These are phyloP conservation scores for Hymenoscyphus salicellus DNA, from an alignment of 2,329 filamentous ascomycete species.

Conservation along the genomic window DNA sequence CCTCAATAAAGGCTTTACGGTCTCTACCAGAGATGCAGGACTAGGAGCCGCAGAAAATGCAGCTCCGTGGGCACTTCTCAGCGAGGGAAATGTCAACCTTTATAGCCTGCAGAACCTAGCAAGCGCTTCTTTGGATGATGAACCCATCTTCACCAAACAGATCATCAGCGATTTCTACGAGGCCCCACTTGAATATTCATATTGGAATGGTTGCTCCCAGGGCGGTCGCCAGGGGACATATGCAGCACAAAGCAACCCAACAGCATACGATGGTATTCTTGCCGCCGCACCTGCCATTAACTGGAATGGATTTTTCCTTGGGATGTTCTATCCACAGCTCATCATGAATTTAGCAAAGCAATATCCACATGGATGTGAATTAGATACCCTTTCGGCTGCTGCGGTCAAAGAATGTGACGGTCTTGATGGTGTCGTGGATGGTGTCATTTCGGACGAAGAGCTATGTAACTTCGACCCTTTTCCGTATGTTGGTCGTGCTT, in stretches of 20 bases:
- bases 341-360: conserved; percentile 19
- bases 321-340: conserved; percentile 13
- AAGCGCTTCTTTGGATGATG: not conserved
- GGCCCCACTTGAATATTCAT: conserved; percentile 36
- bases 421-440: conserved; percentile 23
- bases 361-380: conserved; percentile 16
- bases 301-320: conserved; percentile 16
- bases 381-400: conserved; percentile 19
- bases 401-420: conserved; percentile 19
- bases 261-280: conserved; percentile 40
- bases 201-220: conserved; percentile 40
- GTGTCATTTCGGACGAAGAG: conserved; percentile 16
- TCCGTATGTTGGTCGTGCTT: conserved; percentile 14
- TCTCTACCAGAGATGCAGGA: conserved; percentile 34
- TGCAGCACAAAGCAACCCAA: conserved; percentile 39
- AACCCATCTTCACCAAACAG: conserved; percentile 34
- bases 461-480: conserved; percentile 19
- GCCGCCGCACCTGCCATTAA: conserved; percentile 40
- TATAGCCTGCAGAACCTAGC: not conserved
- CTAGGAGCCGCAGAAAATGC: not conserved
- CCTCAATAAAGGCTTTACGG: conserved; percentile 31
- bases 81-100: not conserved
- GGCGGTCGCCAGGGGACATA: conserved; percentile 40
- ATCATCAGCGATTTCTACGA: conserved; percentile 37
- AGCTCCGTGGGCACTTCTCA: not conserved